A percentile compares a stretch with the other conserved stretches of the same genome.
phyloP scores from a whole-genome alignment of 305 asterid species.

The Ilex paraguariensis region DNA sequence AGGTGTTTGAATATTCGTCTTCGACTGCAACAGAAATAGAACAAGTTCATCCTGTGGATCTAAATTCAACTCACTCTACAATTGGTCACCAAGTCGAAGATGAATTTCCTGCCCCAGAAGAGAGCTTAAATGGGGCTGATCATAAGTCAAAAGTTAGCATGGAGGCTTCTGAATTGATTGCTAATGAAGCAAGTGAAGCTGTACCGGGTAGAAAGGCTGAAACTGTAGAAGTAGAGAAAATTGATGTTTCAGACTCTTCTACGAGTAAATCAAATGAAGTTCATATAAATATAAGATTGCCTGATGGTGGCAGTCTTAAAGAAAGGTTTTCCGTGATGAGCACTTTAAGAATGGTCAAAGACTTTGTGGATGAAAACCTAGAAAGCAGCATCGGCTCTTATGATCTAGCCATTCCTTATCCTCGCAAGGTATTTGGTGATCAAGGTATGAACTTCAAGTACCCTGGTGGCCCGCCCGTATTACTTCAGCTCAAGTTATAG shows the following conservation, averaged over 20 bases:
- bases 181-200: conserved; percentile 26
- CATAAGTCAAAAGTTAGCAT: conserved; percentile 20
- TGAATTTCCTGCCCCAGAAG: conserved; percentile 21
- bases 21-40: conserved; percentile 30
- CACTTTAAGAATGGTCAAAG: conserved; percentile 66
- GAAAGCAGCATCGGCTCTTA: conserved; percentile 53
- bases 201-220: conserved; percentile 20
- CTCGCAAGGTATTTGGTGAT: conserved; percentile 80
- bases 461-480: background rate
- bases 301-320: conserved; percentile 71
- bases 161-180: conserved; percentile 31
- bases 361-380: conserved; percentile 48
- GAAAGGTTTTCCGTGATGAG: conserved; percentile 47
- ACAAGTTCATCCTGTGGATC: conserved; percentile 22
- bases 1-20: conserved; percentile 25
- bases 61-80: conserved; percentile 22
- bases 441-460: conserved; percentile 50
- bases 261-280: conserved; percentile 50
- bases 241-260: conserved; percentile 32
- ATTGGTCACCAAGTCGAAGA: background rate
- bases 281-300: conserved; percentile 64
- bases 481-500: no score
- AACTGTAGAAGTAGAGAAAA: conserved; percentile 34
- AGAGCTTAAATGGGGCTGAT: conserved; percentile 20
- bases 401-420: conserved; percentile 82